A percentile compares a stretch with the other conserved stretches of the same genome.
Evolutionary conservation across 169 alveolate species (phyloP).

Genomic region (Babesia ovata): DNA sequence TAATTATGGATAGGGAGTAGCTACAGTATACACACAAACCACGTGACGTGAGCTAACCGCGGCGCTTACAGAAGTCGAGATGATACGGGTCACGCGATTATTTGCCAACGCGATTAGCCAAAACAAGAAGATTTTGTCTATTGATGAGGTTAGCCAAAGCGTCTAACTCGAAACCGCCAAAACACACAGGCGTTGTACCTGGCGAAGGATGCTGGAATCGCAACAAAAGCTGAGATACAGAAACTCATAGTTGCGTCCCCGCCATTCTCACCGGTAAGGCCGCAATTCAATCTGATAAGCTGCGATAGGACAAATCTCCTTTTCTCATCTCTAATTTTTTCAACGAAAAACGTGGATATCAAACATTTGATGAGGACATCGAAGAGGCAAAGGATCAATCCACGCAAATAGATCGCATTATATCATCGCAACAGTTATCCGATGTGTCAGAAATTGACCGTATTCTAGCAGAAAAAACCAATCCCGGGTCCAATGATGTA

Average conservation of each 20-base stretch:
- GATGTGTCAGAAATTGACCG: constrained; percentile 43
- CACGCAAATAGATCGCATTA: constrained; percentile 13
- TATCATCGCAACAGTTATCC: constrained; percentile 21
- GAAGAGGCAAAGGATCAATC: constrained; percentile 20
- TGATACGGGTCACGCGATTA: constrained; percentile 12
- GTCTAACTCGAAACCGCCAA: not conserved
- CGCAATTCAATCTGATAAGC: not conserved
- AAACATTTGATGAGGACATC: constrained; percentile 39
- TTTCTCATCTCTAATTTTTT: constrained; percentile 77
- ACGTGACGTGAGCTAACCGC: not conserved
- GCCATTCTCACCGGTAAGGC: constrained; percentile 78
- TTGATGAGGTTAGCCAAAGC: constrained; percentile 44
- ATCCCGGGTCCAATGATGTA: constrained; percentile 44
- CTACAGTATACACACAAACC: not conserved
- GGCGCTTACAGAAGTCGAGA: not conserved
- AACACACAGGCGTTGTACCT: constrained; percentile 79
- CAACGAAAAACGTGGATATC: constrained; percentile 41
- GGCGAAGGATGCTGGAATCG: constrained; percentile 85
- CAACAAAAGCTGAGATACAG: constrained; percentile 79
- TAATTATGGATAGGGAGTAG: not conserved
- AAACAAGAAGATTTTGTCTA: constrained; percentile 9
- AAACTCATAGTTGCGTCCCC: constrained; percentile 79
- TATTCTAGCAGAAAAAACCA: constrained; percentile 40
- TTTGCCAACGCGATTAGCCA: not conserved
- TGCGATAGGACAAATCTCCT: constrained; percentile 74